Percentiles rank a stretch among this genome's conserved stretches.
These are phyloP conservation scores for Linaria vulgaris DNA, from an alignment of 257 asterid genomes.

Conservation along the genomic window DNA sequence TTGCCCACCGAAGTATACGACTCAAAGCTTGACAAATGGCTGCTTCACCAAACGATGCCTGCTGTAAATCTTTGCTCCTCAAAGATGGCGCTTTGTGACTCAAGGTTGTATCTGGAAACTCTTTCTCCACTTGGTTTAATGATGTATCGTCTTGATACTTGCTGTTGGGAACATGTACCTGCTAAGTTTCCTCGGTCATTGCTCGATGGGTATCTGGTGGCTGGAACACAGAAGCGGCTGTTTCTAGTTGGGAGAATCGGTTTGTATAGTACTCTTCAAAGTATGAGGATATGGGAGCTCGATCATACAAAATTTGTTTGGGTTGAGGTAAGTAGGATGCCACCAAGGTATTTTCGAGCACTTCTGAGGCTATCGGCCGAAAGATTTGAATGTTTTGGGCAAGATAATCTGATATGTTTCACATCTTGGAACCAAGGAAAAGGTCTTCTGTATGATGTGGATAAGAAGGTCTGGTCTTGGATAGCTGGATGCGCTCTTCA, in stretches of 20 bases:
- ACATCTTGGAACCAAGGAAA: constrained; percentile 99
- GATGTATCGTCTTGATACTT: constrained; percentile 87
- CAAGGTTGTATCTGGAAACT: constrained; percentile 81
- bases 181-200: constrained; percentile 96
- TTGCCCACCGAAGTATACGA: constrained; percentile 94
- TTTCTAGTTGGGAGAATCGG: constrained; percentile 96
- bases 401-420: constrained; percentile 90
- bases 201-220: constrained; percentile 90
- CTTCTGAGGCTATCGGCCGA: constrained; percentile 93
- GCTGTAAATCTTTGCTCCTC: constrained; percentile 96
- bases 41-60: constrained; percentile 89
- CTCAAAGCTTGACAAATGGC: constrained; percentile 77
- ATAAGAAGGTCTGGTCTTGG: constrained; percentile 96
- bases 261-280: constrained; percentile 80
- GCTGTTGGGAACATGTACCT: constrained; percentile 94
- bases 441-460: constrained; percentile 91
- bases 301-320: constrained; percentile 77
- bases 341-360: constrained; percentile 81
- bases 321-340: constrained; percentile 96
- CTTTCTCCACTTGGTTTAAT: constrained; percentile 93
- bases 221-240: constrained; percentile 82
- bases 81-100: constrained; percentile 96
- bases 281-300: constrained; percentile 98
- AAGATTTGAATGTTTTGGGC: constrained; percentile 97
- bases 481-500: constrained; percentile 94